Conservation (phyloP, 1,139 yeast species). For the Blastobotrys aristatus region DNA sequence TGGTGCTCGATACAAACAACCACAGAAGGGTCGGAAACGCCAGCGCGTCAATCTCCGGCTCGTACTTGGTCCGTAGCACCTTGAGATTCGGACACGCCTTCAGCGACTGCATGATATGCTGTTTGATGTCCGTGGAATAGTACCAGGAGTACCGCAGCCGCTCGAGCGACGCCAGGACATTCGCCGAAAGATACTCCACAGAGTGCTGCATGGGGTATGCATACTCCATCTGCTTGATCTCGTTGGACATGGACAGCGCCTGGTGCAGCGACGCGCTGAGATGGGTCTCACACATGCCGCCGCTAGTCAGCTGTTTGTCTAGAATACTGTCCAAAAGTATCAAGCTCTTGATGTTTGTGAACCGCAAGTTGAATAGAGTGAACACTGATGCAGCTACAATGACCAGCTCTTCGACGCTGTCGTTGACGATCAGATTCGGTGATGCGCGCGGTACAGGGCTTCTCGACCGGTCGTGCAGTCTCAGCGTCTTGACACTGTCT, state of each 20-base stretch:
- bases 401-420: slow-evolving; percentile 1
- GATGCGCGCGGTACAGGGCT: too few relatives aligned
- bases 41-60: not conserved
- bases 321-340: not conserved
- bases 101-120: not conserved
- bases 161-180: not conserved
- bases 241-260: not conserved
- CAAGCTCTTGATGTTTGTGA: slow-evolving; percentile 3
- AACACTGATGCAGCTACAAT: slow-evolving; percentile 1
- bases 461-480: slow-evolving; percentile 5
- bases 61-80: not conserved
- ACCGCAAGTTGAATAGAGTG: slow-evolving; percentile 3
- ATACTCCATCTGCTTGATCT: not conserved
- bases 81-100: not conserved
- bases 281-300: not conserved
- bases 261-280: not conserved
- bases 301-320: not conserved
- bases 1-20: not conserved
- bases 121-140: not conserved
- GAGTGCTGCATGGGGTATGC: not conserved
- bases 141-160: slow-evolving; percentile 3
- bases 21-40: not conserved
- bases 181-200: not conserved
- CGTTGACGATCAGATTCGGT: too few relatives aligned
- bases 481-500: not conserved